Percentiles rank a stretch among this genome's conserved stretches.
These are phyloP conservation scores for Calonectria multiphialidica DNA, from an alignment of 2,329 filamentous ascomycete species.

Conservation along the genomic window DNA sequence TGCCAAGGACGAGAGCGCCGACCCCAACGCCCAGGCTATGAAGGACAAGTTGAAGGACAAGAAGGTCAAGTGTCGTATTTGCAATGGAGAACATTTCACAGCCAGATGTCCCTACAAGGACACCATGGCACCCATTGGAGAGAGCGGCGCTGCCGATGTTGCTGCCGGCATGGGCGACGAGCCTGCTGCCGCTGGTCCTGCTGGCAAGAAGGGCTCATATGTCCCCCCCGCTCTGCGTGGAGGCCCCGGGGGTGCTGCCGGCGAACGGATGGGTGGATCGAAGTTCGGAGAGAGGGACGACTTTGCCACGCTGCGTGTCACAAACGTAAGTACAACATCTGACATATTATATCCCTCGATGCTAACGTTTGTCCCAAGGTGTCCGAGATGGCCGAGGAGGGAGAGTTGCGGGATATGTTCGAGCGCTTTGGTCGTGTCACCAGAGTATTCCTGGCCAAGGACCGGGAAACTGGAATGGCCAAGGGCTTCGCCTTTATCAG, in stretches of 20 bases:
- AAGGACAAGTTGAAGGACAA: conserved; percentile 95
- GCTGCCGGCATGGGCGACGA: conserved; percentile 69
- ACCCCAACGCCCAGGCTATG: conserved; percentile 78
- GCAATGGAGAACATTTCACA: conserved; percentile 98
- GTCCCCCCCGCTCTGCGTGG: conserved; percentile 94
- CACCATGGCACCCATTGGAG: conserved; percentile 92
- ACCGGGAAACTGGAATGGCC: conserved; percentile 93
- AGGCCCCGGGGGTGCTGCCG: conserved; percentile 67
- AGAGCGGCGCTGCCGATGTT: conserved; percentile 65
- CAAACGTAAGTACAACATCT: conserved; percentile 78
- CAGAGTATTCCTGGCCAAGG: conserved; percentile 97
- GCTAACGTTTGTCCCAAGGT: conserved; percentile 68
- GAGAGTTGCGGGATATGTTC: conserved; percentile 97
- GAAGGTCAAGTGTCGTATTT: conserved; percentile 99
- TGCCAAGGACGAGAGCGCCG: conserved; percentile 83
- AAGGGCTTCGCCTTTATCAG: conserved; percentile 99
- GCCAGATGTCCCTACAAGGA: conserved; percentile 99
- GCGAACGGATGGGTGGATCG: conserved; percentile 84
- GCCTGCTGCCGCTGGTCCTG: conserved; percentile 63
- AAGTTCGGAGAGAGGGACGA: conserved; percentile 96
- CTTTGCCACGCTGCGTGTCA: conserved; percentile 94
- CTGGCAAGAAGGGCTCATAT: conserved; percentile 83
- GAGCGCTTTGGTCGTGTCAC: conserved; percentile 97
- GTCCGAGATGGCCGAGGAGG: conserved; percentile 96
- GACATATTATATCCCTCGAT: background rate